phyloP scores from a whole-genome alignment of 2,329 filamentous ascomycete genomes.

The Capronia epimyces region DNA sequence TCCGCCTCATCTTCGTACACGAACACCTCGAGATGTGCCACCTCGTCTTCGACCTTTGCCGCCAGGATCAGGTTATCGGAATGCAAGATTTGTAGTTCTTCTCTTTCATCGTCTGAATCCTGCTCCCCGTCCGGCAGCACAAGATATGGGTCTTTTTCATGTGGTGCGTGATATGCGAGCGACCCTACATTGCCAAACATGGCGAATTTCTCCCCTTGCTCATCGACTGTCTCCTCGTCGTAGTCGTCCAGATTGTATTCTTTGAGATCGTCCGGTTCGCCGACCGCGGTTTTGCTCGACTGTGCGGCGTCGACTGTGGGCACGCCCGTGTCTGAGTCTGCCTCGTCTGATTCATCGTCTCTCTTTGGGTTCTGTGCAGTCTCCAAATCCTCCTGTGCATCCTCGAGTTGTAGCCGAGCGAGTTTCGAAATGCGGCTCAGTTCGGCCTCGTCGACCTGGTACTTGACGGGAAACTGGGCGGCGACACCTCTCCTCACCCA shows the following conservation, averaged over 20 bases:
- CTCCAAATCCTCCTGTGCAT: conserved; percentile 76
- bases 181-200: conserved; percentile 97
- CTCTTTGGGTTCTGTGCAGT: conserved; percentile 36
- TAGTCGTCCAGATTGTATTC: conserved; percentile 97
- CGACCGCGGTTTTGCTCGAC: conserved; percentile 34
- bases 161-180: conserved; percentile 86
- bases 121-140: conserved; percentile 66
- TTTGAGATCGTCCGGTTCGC: conserved; percentile 80
- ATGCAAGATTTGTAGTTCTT: conserved; percentile 86
- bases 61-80: conserved; percentile 90
- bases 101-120: conserved; percentile 72
- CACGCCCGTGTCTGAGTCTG: conserved; percentile 23
- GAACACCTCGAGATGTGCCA: conserved; percentile 93
- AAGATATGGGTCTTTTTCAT: conserved; percentile 94
- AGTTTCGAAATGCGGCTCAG: conserved; percentile 69
- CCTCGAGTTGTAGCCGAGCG: conserved; percentile 76
- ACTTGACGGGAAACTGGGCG: conserved; percentile 68
- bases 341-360: conserved; percentile 33
- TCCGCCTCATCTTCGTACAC: conserved; percentile 94
- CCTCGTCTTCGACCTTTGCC: conserved; percentile 92
- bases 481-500: conserved; percentile 75
- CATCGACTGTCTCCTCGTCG: conserved; percentile 67
- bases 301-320: conserved; percentile 8
- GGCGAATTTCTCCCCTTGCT: conserved; percentile 65
- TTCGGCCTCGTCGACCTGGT: conserved; percentile 69